phyloP scores from a whole-genome alignment of 345 rosid species.

The Salix viminalis region DNA sequence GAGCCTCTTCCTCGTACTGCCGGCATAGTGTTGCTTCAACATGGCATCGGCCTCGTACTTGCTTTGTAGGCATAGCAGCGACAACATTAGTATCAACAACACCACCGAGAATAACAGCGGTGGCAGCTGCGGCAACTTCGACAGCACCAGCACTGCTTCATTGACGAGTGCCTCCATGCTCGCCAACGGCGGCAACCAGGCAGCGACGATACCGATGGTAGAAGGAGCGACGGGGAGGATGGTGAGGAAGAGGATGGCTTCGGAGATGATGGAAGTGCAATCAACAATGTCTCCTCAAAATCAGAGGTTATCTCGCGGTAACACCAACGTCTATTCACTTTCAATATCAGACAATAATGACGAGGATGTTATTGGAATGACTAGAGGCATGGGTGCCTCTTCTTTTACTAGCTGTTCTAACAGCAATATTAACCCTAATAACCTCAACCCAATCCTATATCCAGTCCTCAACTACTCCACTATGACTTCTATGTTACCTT shows the following conservation, averaged over 20 bases:
- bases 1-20: not conserved
- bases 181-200: not conserved
- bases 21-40: not conserved
- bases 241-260: slow-evolving; percentile 82
- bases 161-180: not conserved
- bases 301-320: slow-evolving; percentile 25
- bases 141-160: not conserved
- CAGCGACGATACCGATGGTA: not conserved
- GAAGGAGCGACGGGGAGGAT: slow-evolving; percentile 25
- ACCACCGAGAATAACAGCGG: slow-evolving; percentile 10
- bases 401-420: not conserved
- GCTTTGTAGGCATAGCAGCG: not conserved
- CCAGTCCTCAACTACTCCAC: slow-evolving; percentile 61
- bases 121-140: not conserved
- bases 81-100: not conserved
- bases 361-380: not conserved
- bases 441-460: slow-evolving; percentile 17
- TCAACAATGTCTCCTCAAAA: slow-evolving; percentile 10
- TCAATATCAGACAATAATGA: not conserved
- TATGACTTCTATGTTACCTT: slow-evolving; percentile 21
- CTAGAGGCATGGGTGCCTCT: not conserved
- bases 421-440: slow-evolving; percentile 8
- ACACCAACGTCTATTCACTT: not conserved
- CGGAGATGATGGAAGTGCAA: slow-evolving; percentile 55
- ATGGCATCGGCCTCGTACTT: slow-evolving; percentile 7